These are phyloP conservation scores for Hibiscus tridactylites DNA, from an alignment of 345 rosid species.

Conservation along the genomic window DNA sequence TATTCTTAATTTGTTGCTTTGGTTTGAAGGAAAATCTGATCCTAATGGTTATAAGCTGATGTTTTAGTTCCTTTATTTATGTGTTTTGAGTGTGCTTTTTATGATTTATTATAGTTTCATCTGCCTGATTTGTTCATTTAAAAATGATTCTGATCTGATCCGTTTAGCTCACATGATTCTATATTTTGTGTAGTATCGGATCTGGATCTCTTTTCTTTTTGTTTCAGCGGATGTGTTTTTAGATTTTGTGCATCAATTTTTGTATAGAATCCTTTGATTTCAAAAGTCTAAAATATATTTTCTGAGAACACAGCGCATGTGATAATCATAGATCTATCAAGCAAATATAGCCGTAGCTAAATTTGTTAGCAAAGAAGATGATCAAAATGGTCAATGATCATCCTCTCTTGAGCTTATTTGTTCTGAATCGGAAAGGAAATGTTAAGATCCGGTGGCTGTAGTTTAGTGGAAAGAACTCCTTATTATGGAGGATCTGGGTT, in stretches of 20 bases:
- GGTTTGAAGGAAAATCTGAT: not conserved
- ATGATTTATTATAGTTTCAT: not conserved
- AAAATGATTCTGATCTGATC: not conserved
- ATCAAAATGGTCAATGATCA: not conserved
- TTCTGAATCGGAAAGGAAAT: not conserved
- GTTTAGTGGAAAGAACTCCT: conserved; percentile 21
- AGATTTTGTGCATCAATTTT: not conserved
- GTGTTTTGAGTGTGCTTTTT: not conserved
- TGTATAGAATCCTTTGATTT: not conserved
- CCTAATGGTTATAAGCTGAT: not conserved
- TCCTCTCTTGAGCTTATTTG: not conserved
- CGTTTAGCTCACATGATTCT: not conserved
- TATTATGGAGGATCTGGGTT: conserved; percentile 43
- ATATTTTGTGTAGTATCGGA: not conserved
- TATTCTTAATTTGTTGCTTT: not conserved
- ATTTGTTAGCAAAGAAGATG: not conserved
- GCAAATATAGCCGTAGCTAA: not conserved
- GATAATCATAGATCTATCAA: not conserved
- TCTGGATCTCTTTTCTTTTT: not conserved
- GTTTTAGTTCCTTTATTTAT: not conserved
- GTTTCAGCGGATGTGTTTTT: not conserved
- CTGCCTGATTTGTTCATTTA: not conserved
- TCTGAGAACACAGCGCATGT: not conserved
- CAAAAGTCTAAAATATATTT: not conserved
- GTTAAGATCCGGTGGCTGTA: conserved; percentile 6